Conservation (phyloP, 257 asterid genomes). For the Solanum appendiculatum region DNA sequence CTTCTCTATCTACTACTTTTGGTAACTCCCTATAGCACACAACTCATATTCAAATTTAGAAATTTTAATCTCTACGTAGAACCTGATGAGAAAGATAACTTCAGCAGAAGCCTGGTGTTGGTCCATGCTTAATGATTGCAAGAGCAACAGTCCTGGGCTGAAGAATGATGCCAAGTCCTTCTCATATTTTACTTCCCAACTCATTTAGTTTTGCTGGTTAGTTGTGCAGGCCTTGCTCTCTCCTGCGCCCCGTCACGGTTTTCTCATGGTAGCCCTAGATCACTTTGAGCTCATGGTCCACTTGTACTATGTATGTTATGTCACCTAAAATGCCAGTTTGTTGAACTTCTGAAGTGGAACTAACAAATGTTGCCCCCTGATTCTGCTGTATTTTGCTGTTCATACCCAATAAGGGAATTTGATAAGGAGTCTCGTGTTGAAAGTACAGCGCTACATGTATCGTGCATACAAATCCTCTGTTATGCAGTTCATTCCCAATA, state of each 20-base stretch:
- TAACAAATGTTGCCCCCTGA: background rate
- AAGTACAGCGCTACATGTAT: background rate
- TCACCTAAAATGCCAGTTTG: background rate
- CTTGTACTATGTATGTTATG: background rate
- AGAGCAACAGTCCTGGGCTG: background rate
- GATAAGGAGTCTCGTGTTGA: background rate
- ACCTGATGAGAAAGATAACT: background rate
- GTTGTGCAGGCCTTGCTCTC: background rate
- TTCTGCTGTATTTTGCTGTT: background rate
- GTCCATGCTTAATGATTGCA: background rate
- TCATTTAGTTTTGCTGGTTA: background rate
- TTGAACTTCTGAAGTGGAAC: background rate
- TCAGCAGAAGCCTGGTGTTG: background rate
- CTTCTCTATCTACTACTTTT: background rate
- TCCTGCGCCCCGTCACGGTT: background rate
- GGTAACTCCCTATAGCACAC: background rate
- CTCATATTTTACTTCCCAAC: background rate
- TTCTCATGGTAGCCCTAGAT: background rate
- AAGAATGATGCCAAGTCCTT: background rate
- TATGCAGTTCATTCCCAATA: background rate
- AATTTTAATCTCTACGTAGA: background rate
- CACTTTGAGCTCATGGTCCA: background rate
- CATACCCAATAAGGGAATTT: background rate
- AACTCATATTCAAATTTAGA: background rate
- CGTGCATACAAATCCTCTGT: background rate